Percentiles rank a stretch among this genome's conserved stretches.
Conservation (phyloP, 2,329 filamentous ascomycete species). For the Fusarium heterosporum region DNA sequence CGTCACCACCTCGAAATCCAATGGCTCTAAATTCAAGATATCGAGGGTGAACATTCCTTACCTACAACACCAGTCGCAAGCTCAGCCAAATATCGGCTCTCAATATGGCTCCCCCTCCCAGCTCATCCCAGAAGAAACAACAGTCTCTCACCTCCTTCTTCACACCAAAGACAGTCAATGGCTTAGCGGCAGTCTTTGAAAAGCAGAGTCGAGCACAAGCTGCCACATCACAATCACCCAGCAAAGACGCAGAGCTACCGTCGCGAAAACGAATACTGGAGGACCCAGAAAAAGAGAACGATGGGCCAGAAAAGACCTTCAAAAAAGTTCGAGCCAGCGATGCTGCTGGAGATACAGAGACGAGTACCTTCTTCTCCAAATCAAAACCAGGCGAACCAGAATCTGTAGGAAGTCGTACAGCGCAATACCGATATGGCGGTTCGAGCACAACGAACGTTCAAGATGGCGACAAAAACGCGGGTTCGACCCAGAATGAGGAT, state of each 20-base stretch:
- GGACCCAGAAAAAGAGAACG: conserved; percentile 59
- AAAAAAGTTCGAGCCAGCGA: conserved; percentile 62
- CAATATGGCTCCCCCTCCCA: conserved; percentile 53
- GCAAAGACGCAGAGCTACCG: conserved; percentile 47
- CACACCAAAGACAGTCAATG: conserved; percentile 68
- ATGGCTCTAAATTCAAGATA: conserved; percentile 1
- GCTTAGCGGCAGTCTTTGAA: conserved; percentile 53
- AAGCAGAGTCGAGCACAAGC: conserved; percentile 48
- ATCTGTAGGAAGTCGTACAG: conserved; percentile 56
- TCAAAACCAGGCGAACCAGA: conserved; percentile 28
- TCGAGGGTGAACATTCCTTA: conserved; percentile 19
- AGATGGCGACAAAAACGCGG: conserved; percentile 46
- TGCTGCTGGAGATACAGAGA: conserved; percentile 51
- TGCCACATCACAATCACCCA: conserved; percentile 43
- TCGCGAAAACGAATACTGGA: conserved; percentile 65
- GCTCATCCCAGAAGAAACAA: conserved; percentile 72
- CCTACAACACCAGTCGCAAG: conserved; percentile 4
- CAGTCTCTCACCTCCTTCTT: conserved; percentile 90
- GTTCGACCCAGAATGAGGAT: conserved; percentile 53
- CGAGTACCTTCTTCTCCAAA: conserved; percentile 53
- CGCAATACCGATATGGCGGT: conserved; percentile 64
- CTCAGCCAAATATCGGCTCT: neutral
- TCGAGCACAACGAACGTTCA: conserved; percentile 53
- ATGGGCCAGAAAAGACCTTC: conserved; percentile 51
- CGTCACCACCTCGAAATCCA: conserved; percentile 38